Conservation (phyloP, 495 filamentous ascomycete species). For the Trichocladium uniseriatum region DNA sequence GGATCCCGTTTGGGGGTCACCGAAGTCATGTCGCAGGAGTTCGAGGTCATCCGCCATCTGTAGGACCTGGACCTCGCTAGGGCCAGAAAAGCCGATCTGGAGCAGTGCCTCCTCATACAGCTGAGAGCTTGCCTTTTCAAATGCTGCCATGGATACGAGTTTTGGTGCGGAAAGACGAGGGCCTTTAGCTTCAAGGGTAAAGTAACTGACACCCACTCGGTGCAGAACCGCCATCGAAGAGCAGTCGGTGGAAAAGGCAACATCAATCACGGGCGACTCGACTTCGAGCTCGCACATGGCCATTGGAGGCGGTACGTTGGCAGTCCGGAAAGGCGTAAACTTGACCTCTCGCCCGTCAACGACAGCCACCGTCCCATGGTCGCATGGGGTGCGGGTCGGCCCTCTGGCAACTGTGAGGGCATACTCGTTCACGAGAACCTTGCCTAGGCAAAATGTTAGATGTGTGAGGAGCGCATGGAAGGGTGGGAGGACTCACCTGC, state of each 20-base stretch:
- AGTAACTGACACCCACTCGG: slow-evolving; percentile 51
- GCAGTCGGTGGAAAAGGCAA: slow-evolving; percentile 58
- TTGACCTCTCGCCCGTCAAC: slow-evolving; percentile 77
- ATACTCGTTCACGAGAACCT: slow-evolving; percentile 57
- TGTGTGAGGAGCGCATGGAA: slow-evolving; percentile 1
- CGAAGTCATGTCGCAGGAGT: slow-evolving; percentile 16
- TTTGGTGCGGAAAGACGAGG: slow-evolving; percentile 27
- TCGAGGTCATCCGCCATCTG: slow-evolving; percentile 13
- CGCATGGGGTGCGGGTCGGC: slow-evolving; percentile 59
- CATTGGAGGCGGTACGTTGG: slow-evolving; percentile 91
- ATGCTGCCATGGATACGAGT: slow-evolving; percentile 18
- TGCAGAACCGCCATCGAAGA: slow-evolving; percentile 66
- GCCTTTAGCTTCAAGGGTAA: slow-evolving; percentile 50
- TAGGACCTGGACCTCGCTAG: slow-evolving; percentile 17
- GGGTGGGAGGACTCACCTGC: slow-evolving; percentile 25
- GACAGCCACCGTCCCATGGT: slow-evolving; percentile 76
- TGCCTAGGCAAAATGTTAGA: slow-evolving; percentile 29
- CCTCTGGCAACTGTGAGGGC: slow-evolving; percentile 57
- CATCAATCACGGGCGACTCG: slow-evolving; percentile 57
- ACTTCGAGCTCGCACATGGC: slow-evolving; percentile 63
- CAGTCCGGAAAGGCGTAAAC: slow-evolving; percentile 71
- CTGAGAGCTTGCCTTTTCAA: slow-evolving; percentile 2
- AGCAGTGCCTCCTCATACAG: slow-evolving; percentile 17
- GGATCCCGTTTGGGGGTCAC: background rate
- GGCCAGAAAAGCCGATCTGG: slow-evolving; percentile 21